Conservation (phyloP, 2,329 filamentous ascomycete genomes). For the Hymenoscyphus infarciens region DNA sequence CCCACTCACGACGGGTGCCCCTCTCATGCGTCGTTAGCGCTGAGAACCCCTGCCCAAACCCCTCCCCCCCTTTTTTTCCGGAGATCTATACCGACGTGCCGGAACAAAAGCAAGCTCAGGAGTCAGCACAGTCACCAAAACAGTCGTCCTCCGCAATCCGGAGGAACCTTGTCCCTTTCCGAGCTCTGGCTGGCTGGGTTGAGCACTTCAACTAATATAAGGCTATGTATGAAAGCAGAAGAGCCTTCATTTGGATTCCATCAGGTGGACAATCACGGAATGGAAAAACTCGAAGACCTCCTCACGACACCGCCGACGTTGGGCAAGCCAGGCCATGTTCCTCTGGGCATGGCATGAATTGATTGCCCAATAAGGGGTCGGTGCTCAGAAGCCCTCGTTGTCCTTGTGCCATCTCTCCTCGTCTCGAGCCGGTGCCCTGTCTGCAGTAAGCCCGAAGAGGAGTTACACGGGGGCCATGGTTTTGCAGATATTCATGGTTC, state of each 20-base stretch:
- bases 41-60: constrained; percentile 7
- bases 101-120: constrained; percentile 17
- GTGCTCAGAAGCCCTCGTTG: neutral
- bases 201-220: constrained; percentile 6
- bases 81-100: constrained; percentile 25
- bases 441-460: constrained; percentile 4
- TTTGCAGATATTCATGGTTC: constrained; percentile 1
- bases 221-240: constrained; percentile 10
- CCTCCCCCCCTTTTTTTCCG: constrained; percentile 15
- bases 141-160: constrained; percentile 6
- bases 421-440: constrained; percentile 1
- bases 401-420: neutral
- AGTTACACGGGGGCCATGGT: constrained; percentile 1
- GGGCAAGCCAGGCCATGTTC: neutral
- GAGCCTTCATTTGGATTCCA: constrained; percentile 3
- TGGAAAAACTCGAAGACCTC: constrained; percentile 1
- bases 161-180: constrained; percentile 14
- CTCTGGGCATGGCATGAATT: neutral
- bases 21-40: constrained; percentile 20
- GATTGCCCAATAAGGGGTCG: constrained; percentile 2
- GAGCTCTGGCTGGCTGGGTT: constrained; percentile 14
- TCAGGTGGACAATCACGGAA: constrained; percentile 5
- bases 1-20: constrained; percentile 15
- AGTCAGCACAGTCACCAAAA: constrained; percentile 4
- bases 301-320: neutral